Evolutionary conservation across 208 protist genomes (phyloP).

Genomic region (Trypanosoma melophagium): DNA sequence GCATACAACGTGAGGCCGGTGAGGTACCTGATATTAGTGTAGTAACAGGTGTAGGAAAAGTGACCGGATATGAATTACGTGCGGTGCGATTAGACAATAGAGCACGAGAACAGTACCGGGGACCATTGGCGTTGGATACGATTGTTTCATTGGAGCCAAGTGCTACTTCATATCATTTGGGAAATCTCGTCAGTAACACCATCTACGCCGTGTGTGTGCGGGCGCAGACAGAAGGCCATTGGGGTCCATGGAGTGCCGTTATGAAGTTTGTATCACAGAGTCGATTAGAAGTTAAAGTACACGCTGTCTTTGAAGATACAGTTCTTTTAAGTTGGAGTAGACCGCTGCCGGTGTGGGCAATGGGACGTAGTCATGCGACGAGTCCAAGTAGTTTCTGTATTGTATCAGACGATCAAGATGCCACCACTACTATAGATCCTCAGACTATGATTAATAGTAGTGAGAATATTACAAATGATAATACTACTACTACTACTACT

Average conservation of each 20-base stretch:
- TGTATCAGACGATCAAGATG: too few relatives aligned
- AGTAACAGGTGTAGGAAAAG: slow-evolving; percentile 11
- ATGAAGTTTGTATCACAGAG: slow-evolving; percentile 85
- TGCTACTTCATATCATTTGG: slow-evolving; percentile 53
- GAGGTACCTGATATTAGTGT: slow-evolving; percentile 27
- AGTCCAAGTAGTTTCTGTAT: background rate
- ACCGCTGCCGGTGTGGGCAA: slow-evolving; percentile 47
- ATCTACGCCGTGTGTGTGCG: slow-evolving; percentile 86
- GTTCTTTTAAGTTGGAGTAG: slow-evolving; percentile 76
- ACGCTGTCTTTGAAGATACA: slow-evolving; percentile 74
- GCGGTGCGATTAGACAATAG: slow-evolving; percentile 61
- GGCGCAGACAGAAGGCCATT: slow-evolving; percentile 68
- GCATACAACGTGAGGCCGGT: slow-evolving; percentile 29
- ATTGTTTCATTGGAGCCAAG: slow-evolving; percentile 48
- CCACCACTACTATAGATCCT: too few relatives aligned
- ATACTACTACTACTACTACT: background rate
- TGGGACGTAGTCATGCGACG: background rate
- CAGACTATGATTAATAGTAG: too few relatives aligned
- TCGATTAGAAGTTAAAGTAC: slow-evolving; percentile 67
- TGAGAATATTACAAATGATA: background rate
- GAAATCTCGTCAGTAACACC: slow-evolving; percentile 71
- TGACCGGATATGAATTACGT: slow-evolving; percentile 76
- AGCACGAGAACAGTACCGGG: slow-evolving; percentile 46
- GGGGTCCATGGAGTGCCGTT: slow-evolving; percentile 83
- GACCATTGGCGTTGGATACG: slow-evolving; percentile 60